These are phyloP conservation scores for Solanum chmielewskii DNA, from an alignment of 257 asterid genomes.

Conservation along the genomic window DNA sequence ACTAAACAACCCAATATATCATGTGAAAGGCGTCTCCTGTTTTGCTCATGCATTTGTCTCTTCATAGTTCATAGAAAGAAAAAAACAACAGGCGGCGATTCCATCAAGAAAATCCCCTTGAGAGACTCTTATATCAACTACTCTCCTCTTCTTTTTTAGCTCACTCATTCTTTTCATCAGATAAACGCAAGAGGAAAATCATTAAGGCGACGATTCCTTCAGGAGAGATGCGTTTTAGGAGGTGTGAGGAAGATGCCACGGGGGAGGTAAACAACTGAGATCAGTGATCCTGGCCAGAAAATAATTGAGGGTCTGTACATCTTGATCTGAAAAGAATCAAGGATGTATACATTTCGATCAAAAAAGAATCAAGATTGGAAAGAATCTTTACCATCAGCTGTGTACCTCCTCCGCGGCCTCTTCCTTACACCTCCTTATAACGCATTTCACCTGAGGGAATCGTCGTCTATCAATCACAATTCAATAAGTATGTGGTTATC, in stretches of 20 bases:
- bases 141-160: too few species aligned
- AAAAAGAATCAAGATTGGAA: background rate
- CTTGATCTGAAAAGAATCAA: too few species aligned
- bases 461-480: background rate
- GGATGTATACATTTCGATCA: background rate
- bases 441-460: background rate
- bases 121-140: too few species aligned
- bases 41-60: background rate
- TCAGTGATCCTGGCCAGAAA: background rate
- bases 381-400: background rate
- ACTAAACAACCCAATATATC: background rate
- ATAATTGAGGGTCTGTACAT: background rate
- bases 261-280: background rate
- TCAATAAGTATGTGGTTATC: background rate
- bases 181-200: background rate
- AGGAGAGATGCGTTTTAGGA: background rate
- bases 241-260: background rate
- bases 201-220: background rate
- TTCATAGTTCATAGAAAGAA: background rate
- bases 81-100: too few species aligned
- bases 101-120: too few species aligned
- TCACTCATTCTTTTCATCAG: too few species aligned
- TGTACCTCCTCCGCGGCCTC: background rate
- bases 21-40: background rate
- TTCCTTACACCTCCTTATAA: background rate